Evolutionary conservation across 2,329 filamentous ascomycete species (phyloP), one percentile per base, ranked within the genome.

Genomic region (Hymenoscyphus albidus): DNA sequence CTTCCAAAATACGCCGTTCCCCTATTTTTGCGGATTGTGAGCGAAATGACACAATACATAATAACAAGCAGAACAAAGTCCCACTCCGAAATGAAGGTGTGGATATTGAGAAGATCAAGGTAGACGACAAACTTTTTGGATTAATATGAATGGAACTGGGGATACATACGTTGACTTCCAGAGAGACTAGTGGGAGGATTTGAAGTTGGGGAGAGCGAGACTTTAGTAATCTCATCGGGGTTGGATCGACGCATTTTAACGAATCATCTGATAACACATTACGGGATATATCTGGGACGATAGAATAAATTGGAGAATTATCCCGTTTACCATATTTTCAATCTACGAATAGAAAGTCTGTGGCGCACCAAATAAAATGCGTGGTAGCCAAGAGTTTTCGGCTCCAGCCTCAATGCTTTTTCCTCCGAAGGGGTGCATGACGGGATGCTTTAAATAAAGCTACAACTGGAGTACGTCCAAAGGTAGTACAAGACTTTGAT

Each of bases 41-140:
- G 82, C 54, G 79, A 79, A 42, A 80, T 83, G 63, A 84, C 81
- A 32, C 88, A 5, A 89, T 86, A 70, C 87, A 90, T 73, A 93
- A 92, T 71, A 89, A 92, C 74, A 93, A 93, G 78, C 90, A 92
- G 77, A 91, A 92, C 73, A 93, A 93, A 75, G 83, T 88, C 1
- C 87, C 87, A 0, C 77, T 92, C 57, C 81, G 88, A 71, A 83
- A 84, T 57, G 87, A 90, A 68, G 89, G 88, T 0, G 83, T 90
- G 14, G 83, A 91, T 73, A 82, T 85, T 1, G 75, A 76, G 31
- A 80, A 80, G 72, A 77, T 81, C 4, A 73, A 76, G 27, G 69
- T 69, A 0, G 74, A 76, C 1, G 82, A 83, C 62, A 71, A 76
- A 35, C 63, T 85, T 2, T 81, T 31, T 80, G 91, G 76, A 86